phyloP scores from a whole-genome alignment of 257 asterid species.

The Fraxinus excelsior region DNA sequence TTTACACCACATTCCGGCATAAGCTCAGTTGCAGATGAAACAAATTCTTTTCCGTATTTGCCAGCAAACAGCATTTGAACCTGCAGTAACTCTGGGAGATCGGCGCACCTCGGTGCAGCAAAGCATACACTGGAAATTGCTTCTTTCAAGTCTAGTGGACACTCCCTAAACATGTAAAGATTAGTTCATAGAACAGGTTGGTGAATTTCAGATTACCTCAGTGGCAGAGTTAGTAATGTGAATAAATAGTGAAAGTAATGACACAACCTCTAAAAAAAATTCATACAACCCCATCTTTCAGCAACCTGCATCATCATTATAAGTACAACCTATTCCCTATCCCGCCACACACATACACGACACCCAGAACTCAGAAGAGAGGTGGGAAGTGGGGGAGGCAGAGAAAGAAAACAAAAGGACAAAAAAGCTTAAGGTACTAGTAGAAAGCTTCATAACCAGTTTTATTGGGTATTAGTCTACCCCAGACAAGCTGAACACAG shows the following conservation, averaged over 20 bases:
- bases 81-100: constrained; percentile 81
- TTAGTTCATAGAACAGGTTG: not conserved
- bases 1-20: constrained; percentile 98
- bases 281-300: not conserved
- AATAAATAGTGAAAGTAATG: not conserved
- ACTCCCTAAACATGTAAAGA: constrained; percentile 60
- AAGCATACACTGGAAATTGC: constrained; percentile 96
- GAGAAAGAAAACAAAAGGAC: not conserved
- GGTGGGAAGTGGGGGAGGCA: not conserved
- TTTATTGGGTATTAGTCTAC: not conserved
- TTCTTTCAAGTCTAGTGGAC: constrained; percentile 96
- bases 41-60: constrained; percentile 92
- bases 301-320: not conserved
- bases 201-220: not conserved
- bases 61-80: constrained; percentile 76
- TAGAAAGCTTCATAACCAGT: not conserved
- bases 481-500: not conserved
- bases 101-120: constrained; percentile 99
- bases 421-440: not conserved
- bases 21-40: constrained; percentile 89
- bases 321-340: no score
- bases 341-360: no score
- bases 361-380: no score
- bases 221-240: not conserved
- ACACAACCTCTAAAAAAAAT: not conserved